Evolutionary conservation across 2,329 filamentous ascomycete genomes (phyloP), one percentile per base, ranked within the genome.

Genomic region (Dactylella cylindrospora): DNA sequence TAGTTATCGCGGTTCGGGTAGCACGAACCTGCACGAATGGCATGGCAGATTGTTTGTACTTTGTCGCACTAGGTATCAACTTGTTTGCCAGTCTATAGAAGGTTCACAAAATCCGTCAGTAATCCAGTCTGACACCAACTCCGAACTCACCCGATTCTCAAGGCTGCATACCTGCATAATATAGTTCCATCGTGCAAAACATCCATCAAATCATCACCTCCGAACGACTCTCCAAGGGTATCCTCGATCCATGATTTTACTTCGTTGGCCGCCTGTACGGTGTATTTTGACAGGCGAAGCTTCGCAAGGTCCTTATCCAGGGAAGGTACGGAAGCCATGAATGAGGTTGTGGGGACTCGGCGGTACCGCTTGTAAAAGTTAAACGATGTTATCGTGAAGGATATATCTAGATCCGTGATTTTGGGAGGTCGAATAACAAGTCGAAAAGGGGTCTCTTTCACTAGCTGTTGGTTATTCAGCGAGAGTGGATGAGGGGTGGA

Each of bases 261-360:
- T 76, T 97, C 90, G 68, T 88, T 88, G 45, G 90, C 90, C 32
- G 90, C 90, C 68, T 86, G 83, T 17, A 90, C 89, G 1, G 91
- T 97, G 75, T 95, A 97, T 75, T 91, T 88, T 64, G 90, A 88
- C 70, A 95, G 79, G 74, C 93, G 90, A 80, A 97, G 75, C 73
- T 84, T 90, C 79, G 88, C 88, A 83, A 98, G 80, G 77, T 98
- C 93, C 74, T 91, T 91, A 75, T 97, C 93, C 64, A 98, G 78
- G 66, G 89, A 95, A 66, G 88, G 82, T 25, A 97, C 91, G 31
- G 91, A 95, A 68, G 91, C 90, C 91, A 97, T 97, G 67, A 19
- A 29, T 31, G 31, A 12, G 33, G 32, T 53, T 20, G 19, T 5
- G 12, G 45, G 45, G 23, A 26, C 26, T 23, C 51, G 51, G 43